Base-by-base conservation (phyloP, 2,329 filamentous ascomycete genomes). In the Beauveria varroae region DNA sequence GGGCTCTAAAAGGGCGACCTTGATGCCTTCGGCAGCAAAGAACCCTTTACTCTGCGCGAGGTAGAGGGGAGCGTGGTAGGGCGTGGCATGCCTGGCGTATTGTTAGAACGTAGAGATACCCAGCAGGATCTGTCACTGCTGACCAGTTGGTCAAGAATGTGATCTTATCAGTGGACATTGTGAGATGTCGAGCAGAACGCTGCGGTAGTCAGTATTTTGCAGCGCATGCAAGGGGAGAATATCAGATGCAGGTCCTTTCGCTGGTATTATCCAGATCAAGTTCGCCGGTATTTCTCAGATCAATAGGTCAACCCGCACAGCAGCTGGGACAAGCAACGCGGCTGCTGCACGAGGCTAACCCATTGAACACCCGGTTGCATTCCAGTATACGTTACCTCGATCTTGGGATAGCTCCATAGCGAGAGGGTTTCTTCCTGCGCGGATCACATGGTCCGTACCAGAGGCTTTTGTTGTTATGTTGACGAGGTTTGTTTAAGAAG, bases 191-290 rank as follows among this genome's bases (percentile, higher is more conserved):
- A 73, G 70, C 67, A 65, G 55, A 68, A 70, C 70, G 72, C 78
- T 85, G 71, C 68, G 65, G 64, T 67, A 70, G 78, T 85, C 73
- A 85, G 80, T 78, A 71, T 24, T 65, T 57, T 70, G 72, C 68
- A 71, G 67, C 67, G 60, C 58, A 68, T 57, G 52, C 53, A 24
- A 62, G 70, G 70, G 70, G 71, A 73, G 72, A 73, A 65, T 69
- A 77, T 81, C 85, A 85, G 84, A 87, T 88, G 88, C 88, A 90
- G 87, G 84, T 90, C 85, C 88, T 90, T 90, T 87, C 88, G 88
- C 88, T 89, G 86, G 86, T 82, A 89, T 90, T 89, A 87, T 86
- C 85, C 86, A 89, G 86, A 89, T 90, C 87, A 90, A 90, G 87
- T 91, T 90, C 81, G 78, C 79, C 86, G 86, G 86, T 89, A 87